Evolutionary conservation across 2,329 filamentous ascomycete species (phyloP).

Genomic region (Plenodomus lindquistii): DNA sequence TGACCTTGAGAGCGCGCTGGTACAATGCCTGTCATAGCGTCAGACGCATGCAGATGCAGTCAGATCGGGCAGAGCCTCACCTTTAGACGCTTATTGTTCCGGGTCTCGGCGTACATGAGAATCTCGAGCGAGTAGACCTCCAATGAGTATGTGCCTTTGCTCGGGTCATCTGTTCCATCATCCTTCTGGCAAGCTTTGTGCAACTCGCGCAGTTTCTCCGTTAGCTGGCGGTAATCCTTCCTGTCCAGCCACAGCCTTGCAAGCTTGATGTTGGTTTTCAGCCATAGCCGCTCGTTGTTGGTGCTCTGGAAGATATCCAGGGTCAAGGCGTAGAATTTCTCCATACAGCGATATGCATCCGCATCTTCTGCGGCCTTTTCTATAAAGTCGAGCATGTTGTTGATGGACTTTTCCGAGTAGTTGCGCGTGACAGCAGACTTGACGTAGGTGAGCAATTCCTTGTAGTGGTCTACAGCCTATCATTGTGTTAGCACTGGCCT

Average conservation of each 20-base stretch:
- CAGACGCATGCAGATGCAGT: constrained; percentile 26
- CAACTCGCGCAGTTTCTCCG: constrained; percentile 82
- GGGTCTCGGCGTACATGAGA: constrained; percentile 96
- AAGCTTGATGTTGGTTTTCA: constrained; percentile 98
- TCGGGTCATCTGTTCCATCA: constrained; percentile 87
- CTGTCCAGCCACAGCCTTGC: constrained; percentile 88
- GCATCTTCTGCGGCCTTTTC: constrained; percentile 81
- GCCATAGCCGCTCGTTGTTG: constrained; percentile 95
- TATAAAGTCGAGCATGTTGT: constrained; percentile 98
- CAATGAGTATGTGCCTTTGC: constrained; percentile 93
- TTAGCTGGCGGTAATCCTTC: constrained; percentile 80
- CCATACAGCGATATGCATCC: constrained; percentile 79
- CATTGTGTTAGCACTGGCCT: constrained; percentile 21
- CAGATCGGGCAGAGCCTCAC: constrained; percentile 41
- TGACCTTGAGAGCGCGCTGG: constrained; percentile 85
- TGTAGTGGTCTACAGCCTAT: constrained; percentile 89
- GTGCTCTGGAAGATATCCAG: constrained; percentile 94
- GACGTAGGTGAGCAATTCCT: constrained; percentile 94
- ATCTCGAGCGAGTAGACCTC: constrained; percentile 98
- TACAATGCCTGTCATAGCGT: constrained; percentile 66
- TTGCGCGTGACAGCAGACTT: constrained; percentile 96
- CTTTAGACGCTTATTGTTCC: constrained; percentile 97
- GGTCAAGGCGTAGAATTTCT: constrained; percentile 92
- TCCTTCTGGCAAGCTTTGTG: constrained; percentile 86
- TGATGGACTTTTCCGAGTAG: constrained; percentile 99